A percentile compares a stretch with the other conserved stretches of the same genome.
Conservation (phyloP, 2,329 filamentous ascomycete species). For the Penicillium sp. region DNA sequence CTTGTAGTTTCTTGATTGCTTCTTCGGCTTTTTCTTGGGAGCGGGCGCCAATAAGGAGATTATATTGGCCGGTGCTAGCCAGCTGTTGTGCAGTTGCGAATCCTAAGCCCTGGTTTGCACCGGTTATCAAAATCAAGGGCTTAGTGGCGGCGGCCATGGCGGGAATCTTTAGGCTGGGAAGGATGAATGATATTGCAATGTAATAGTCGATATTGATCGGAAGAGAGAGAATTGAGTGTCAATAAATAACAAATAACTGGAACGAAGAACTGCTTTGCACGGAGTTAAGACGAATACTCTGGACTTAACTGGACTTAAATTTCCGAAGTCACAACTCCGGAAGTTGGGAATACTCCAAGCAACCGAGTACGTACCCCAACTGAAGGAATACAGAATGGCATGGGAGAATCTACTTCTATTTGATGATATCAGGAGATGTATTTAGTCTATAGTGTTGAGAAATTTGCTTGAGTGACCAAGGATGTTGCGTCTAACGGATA, state of each 20-base stretch:
- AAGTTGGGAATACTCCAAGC: not conserved
- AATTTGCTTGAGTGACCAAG: not conserved
- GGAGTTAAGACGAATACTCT: not conserved
- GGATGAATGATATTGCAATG: not conserved
- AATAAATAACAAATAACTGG: too few relatives aligned
- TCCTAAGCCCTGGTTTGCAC: conserved; percentile 1
- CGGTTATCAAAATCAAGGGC: not conserved
- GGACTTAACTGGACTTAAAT: not conserved
- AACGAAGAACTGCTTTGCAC: too few relatives aligned
- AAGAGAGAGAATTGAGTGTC: not conserved
- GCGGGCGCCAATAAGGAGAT: not conserved
- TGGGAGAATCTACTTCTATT: too few relatives aligned
- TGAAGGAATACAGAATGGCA: not conserved
- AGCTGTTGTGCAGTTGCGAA: not conserved
- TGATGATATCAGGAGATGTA: not conserved
- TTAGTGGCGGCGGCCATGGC: not conserved
- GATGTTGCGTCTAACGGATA: not conserved
- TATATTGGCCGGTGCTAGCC: not conserved
- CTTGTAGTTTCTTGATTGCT: not conserved
- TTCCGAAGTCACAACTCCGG: not conserved
- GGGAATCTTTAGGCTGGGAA: not conserved
- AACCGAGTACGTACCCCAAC: not conserved
- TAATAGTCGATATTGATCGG: too few relatives aligned
- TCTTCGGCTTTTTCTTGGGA: not conserved
- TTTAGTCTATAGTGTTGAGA: too few relatives aligned